A percentile compares a stretch with the other conserved stretches of the same genome.
These are phyloP conservation scores for Peterozyma toletana DNA, from an alignment of 805 yeast genomes.

Conservation along the genomic window DNA sequence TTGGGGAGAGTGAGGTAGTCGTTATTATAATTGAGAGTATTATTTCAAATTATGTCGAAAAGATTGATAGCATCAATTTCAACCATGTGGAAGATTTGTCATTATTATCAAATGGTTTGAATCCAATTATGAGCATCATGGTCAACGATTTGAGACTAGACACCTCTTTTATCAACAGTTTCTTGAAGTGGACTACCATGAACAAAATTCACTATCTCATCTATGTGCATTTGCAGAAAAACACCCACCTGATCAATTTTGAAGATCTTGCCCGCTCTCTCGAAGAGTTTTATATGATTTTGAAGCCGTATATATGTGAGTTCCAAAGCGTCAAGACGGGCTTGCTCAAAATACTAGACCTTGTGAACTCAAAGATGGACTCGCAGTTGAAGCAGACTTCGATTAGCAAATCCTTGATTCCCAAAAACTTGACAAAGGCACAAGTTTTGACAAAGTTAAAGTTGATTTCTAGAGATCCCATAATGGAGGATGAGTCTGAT, in stretches of 20 bases:
- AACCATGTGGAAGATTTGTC: too few relatives aligned
- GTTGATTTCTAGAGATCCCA: too few relatives aligned
- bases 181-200: background rate
- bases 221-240: background rate
- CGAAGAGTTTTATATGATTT: background rate
- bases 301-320: background rate
- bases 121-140: background rate
- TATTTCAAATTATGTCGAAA: conserved; percentile 50
- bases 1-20: conserved; percentile 17
- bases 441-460: too few relatives aligned
- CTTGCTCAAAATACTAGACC: background rate
- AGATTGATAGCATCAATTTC: too few relatives aligned
- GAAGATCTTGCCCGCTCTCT: background rate
- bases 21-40: conserved; percentile 24
- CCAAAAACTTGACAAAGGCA: too few relatives aligned
- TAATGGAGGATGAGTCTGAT: too few relatives aligned
- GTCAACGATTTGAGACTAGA: background rate
- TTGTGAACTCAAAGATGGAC: background rate
- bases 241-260: background rate
- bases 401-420: too few relatives aligned
- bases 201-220: background rate
- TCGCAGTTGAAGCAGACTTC: background rate
- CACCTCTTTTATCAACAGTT: background rate
- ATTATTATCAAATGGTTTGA: too few relatives aligned
- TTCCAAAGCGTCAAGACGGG: background rate